Base-by-base conservation (phyloP, 2,329 filamentous ascomycete species). In the Cladosporium sp. region DNA sequence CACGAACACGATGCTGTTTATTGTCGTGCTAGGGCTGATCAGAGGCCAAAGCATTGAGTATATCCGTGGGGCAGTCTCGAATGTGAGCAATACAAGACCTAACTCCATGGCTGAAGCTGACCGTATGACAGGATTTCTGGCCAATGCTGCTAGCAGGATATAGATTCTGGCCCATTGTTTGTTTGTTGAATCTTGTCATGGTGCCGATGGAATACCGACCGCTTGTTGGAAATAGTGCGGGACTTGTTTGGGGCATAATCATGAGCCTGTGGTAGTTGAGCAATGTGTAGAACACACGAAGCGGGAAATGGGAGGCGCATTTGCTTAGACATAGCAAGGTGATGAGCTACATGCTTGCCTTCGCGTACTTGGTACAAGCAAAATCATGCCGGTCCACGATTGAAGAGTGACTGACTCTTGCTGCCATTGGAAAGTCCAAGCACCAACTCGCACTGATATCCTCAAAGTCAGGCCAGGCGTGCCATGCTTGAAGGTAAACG, bases 121-220 rank as follows among this genome's bases (percentile, higher is more conserved):
- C 23, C 28, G 8, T 30, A n/a, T 36, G 57, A 14, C 61, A 67
- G 56, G 63, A 72, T 28, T 76, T 75, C 65, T 74, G 71, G 72
- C 82, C 83, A 0, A 82, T 94, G 66, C 81, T 92, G 70, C 73
- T 80, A 49, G 91, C 92, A 0, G 89, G 91, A 1, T 87, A 89
- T 78, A 89, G 85, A 72, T 82, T 93, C 65, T 92, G 91, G 86
- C 91, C 91, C 0, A 71, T 84, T 3, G 87, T 93, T 23, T 89
- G 88, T 67, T 74, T 90, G 28, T 73, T 91, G 67, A 91, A 91
- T 80, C 93, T 91, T 73, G 83, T 87, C 2, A 79, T 92, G 67
- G 84, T 90, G 69, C 90, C 88, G n/a, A 86, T 92, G 8, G 85
- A 92, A 72, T 62, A 62, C 30, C 59, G 59, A 8, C 46, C 59